Evolutionary conservation across 1,139 yeast genomes (phyloP).

Genomic region (Pichia sp.): DNA sequence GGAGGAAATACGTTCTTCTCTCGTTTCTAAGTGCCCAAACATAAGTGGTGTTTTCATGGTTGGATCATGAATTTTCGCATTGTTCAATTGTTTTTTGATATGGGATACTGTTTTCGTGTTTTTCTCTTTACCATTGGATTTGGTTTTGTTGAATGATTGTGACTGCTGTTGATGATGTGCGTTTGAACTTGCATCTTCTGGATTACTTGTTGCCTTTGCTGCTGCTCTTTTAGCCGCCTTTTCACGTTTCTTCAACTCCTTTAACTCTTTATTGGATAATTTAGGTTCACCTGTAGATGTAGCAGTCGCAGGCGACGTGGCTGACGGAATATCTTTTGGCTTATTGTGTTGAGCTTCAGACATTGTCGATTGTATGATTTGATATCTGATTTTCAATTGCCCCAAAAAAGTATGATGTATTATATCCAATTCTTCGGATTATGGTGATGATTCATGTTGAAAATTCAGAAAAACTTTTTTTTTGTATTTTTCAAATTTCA

Average conservation of each 20-base stretch:
- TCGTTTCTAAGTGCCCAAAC: constrained; percentile 83
- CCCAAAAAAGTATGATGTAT: neutral
- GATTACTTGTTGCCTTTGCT: constrained; percentile 39
- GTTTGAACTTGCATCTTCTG: neutral
- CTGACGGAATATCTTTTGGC: neutral
- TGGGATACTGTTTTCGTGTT: constrained; percentile 40
- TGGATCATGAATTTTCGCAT: constrained; percentile 42
- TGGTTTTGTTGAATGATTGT: too few species aligned
- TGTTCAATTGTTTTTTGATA: constrained; percentile 50
- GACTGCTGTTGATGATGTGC: constrained; percentile 36
- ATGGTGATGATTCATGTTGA: neutral
- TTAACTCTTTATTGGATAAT: constrained; percentile 73
- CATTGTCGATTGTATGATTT: neutral
- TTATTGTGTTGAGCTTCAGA: neutral
- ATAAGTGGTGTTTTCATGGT: constrained; percentile 50
- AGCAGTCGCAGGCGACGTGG: neutral
- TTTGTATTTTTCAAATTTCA: neutral
- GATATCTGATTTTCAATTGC: too few species aligned
- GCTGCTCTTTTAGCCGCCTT: constrained; percentile 86
- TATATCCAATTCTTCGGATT: neutral
- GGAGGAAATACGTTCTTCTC: constrained; percentile 69
- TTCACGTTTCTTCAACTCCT: constrained; percentile 80
- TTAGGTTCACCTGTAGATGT: constrained; percentile 20
- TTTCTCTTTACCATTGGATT: constrained; percentile 6
- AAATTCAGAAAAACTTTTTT: neutral